A percentile compares a stretch with the other conserved stretches of the same genome.
These are phyloP conservation scores for Mycena indigotica DNA, from an alignment of 768 basidiomycete species.

Conservation along the genomic window DNA sequence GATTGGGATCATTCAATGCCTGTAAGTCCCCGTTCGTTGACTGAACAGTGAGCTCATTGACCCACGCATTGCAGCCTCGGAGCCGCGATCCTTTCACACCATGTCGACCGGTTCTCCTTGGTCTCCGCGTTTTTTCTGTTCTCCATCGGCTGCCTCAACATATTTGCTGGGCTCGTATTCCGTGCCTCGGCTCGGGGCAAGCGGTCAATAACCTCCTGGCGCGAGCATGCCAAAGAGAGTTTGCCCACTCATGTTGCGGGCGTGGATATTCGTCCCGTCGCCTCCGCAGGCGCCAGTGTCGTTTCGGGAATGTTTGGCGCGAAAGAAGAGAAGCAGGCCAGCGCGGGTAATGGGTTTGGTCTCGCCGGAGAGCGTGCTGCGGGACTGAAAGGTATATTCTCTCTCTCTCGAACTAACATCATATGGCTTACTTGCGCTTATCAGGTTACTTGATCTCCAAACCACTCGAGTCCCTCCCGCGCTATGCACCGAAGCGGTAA, in stretches of 20 bases:
- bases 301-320: slow-evolving; percentile 37
- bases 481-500: slow-evolving; percentile 48
- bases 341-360: slow-evolving; percentile 71
- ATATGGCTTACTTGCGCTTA: not conserved
- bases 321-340: slow-evolving; percentile 22
- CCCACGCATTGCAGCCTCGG: slow-evolving; percentile 46
- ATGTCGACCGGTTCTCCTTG: slow-evolving; percentile 86
- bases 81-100: slow-evolving; percentile 72
- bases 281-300: slow-evolving; percentile 38
- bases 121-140: slow-evolving; percentile 93
- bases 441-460: slow-evolving; percentile 60
- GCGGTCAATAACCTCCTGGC: slow-evolving; percentile 70
- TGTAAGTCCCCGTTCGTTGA: slow-evolving; percentile 48
- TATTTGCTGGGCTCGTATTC: slow-evolving; percentile 75
- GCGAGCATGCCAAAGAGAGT: slow-evolving; percentile 52
- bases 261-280: slow-evolving; percentile 38
- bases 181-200: slow-evolving; percentile 61
- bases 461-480: slow-evolving; percentile 64
- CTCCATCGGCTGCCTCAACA: slow-evolving; percentile 84
- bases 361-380: slow-evolving; percentile 77
- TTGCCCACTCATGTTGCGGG: slow-evolving; percentile 51
- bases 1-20: slow-evolving; percentile 85
- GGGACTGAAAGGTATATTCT: slow-evolving; percentile 51
- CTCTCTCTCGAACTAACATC: slow-evolving; percentile 18
- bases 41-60: no score